These are phyloP conservation scores for Metarhizium guizhouense DNA, from an alignment of 2,329 filamentous ascomycete genomes.

Conservation along the genomic window DNA sequence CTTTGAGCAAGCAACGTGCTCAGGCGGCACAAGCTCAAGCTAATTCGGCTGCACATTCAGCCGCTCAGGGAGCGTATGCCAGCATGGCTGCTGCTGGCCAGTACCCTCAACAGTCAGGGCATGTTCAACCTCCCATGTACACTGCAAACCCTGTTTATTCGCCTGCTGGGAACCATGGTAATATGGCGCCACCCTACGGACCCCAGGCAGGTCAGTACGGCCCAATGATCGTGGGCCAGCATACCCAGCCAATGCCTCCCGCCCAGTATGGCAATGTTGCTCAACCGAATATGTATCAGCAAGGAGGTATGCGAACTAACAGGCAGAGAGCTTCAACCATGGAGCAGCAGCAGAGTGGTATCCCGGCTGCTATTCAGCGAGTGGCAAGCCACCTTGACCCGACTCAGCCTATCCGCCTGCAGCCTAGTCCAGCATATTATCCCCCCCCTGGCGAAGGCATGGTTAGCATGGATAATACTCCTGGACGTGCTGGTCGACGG, in stretches of 20 bases:
- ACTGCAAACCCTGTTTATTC: constrained; percentile 77
- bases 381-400: constrained; percentile 95
- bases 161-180: constrained; percentile 37
- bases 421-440: constrained; percentile 95
- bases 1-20: constrained; percentile 84
- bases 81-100: constrained; percentile 36
- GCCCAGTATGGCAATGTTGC: constrained; percentile 51
- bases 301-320: constrained; percentile 59
- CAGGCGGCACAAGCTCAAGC: constrained; percentile 62
- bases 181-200: constrained; percentile 65
- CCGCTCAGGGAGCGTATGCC: constrained; percentile 57
- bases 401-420: constrained; percentile 83
- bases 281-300: constrained; percentile 50
- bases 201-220: constrained; percentile 62
- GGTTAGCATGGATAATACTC: constrained; percentile 50
- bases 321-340: constrained; percentile 91
- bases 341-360: constrained; percentile 89
- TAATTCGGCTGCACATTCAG: constrained; percentile 57
- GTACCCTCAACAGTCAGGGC: constrained; percentile 33
- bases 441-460: constrained; percentile 83
- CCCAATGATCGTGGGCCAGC: constrained; percentile 63
- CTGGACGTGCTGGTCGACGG: constrained; percentile 55
- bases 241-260: constrained; percentile 55
- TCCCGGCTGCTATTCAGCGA: constrained; percentile 84
- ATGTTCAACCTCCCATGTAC: constrained; percentile 61